Conservation (phyloP, 225 moss, liverwort and hornwort genomes). For the Antitrichia curtipendula region DNA sequence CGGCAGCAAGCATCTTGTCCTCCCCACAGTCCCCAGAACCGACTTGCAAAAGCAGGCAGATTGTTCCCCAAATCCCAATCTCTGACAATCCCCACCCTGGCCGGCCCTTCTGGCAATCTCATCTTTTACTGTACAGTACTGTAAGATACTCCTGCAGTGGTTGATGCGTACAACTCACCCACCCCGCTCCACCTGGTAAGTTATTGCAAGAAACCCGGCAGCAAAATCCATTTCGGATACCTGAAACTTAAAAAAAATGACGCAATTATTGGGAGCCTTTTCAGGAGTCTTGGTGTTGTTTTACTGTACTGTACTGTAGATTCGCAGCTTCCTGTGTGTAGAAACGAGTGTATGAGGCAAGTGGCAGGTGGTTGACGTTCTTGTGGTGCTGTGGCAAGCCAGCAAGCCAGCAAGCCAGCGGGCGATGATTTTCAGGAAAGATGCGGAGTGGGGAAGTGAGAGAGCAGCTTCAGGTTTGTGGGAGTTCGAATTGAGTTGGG, state of each 20-base stretch:
- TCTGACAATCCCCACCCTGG: neutral
- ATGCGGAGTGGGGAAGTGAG: neutral
- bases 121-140: neutral
- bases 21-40: neutral
- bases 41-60: neutral
- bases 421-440: neutral
- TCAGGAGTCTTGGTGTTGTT: neutral
- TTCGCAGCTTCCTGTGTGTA: neutral
- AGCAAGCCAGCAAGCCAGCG: too few species aligned
- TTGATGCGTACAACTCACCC: neutral
- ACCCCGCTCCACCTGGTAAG: neutral
- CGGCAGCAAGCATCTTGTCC: neutral
- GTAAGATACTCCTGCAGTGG: too few species aligned
- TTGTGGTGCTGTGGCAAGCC: neutral
- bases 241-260: neutral
- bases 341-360: neutral
- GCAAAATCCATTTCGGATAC: neutral
- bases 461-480: neutral
- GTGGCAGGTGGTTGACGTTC: neutral
- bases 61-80: neutral
- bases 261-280: neutral
- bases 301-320: neutral
- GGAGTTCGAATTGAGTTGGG: neutral
- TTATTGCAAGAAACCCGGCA: neutral
- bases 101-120: neutral